Base-by-base conservation (phyloP, 1,284 basidiomycete genomes). In the Pterulicium gracile region DNA sequence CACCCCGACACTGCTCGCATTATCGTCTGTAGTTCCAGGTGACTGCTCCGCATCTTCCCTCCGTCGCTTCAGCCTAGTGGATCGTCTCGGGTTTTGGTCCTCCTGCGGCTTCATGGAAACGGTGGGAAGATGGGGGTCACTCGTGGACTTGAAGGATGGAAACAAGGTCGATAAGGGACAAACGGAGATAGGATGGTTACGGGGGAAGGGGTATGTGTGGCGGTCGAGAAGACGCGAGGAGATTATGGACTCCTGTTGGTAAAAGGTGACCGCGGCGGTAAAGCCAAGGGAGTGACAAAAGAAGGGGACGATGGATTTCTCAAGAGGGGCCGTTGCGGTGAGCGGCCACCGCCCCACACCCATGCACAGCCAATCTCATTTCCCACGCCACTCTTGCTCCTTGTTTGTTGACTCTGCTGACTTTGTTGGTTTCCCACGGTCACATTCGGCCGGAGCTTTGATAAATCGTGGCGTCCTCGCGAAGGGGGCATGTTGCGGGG, bases 201-300 rank as follows among this genome's bases (percentile, higher is more conserved):
- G 7, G 27, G 7, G 27, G 27, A 39, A 15, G 15, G 19, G 5
- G 36, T 39, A 17, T 5, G 36, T 17, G 36, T 39, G 7, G 36
- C 36, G n/a, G 36, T 39, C 36, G 36, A 39, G 36, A 39, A 39
- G 36, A 39, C 36, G 36, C 36, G 36, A 17, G n/a, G 19, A 18
- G 7, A 32, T n/a, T n/a, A n/a, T n/a, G 27, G 27, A 32, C 27
- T 15, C n/a, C 36, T 39, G 36, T 39, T 13, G 36, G n/a, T 15
- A 39, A 39, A 17, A 39, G 36, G 36, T 39, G 36, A 39, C 36
- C 36, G 36, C 36, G 36, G 36, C 36, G 36, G 36, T 39, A 39
- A 39, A 18, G 7, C 27, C 15, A 39, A 39, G 36, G 36, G 36
- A 39, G 36, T 39, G 36, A 39, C 36, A 39, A 39, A 39, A 39